phyloP scores from a whole-genome alignment of 495 filamentous ascomycete genomes.

The Penicillium atrosanguineum region DNA sequence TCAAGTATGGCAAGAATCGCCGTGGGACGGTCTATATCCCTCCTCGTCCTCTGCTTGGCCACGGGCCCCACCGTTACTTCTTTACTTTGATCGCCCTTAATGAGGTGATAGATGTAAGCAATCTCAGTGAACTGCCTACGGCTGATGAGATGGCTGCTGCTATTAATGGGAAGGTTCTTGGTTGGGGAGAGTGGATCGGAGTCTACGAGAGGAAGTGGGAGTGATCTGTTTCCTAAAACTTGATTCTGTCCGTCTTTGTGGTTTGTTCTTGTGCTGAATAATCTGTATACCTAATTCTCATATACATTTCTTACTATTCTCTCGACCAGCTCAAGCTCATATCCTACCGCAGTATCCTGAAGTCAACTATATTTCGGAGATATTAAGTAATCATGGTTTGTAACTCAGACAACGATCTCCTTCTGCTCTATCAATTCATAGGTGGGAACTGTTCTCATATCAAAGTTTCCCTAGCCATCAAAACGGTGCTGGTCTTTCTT shows the following conservation, averaged over 20 bases:
- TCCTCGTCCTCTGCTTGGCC: slow-evolving; percentile 40
- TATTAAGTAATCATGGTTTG: too few species aligned
- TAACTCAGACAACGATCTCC: too few species aligned
- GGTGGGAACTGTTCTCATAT: too few species aligned
- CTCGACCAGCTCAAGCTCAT: too few species aligned
- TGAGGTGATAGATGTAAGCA: slow-evolving; percentile 30
- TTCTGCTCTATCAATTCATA: too few species aligned
- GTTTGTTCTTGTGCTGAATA: too few species aligned
- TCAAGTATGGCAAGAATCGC: slow-evolving; percentile 44
- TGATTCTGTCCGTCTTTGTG: background rate
- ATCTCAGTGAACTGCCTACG: slow-evolving; percentile 23
- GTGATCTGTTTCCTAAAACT: background rate
- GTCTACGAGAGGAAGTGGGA: slow-evolving; percentile 39
- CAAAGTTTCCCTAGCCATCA: slow-evolving; percentile 26
- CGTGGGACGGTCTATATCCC: slow-evolving; percentile 36
- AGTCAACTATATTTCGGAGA: too few species aligned
- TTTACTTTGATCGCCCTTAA: slow-evolving; percentile 47
- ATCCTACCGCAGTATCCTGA: too few species aligned
- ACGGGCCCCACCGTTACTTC: slow-evolving; percentile 52
- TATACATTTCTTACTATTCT: too few species aligned
- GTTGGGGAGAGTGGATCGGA: slow-evolving; percentile 54
- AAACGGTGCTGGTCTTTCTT: slow-evolving; percentile 38
- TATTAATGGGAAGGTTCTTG: slow-evolving; percentile 46
- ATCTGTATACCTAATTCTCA: too few species aligned
- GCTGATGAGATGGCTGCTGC: slow-evolving; percentile 31